Evolutionary conservation across 2,329 filamentous ascomycete species (phyloP).

Genomic region (Colletotrichum falcatum): DNA sequence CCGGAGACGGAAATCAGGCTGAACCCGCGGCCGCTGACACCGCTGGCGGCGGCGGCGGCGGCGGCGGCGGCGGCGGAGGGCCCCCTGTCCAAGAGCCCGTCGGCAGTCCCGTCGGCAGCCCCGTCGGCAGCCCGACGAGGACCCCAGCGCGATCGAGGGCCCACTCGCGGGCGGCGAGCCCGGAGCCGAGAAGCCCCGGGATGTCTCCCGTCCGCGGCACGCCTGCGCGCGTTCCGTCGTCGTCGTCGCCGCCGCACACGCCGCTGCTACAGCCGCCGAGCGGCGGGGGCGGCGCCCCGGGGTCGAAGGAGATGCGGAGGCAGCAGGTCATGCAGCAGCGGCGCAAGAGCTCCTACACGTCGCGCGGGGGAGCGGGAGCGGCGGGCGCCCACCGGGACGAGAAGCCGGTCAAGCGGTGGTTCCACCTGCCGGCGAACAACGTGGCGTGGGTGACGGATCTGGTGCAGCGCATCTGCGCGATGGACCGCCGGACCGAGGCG

Average conservation of each 20-base stretch:
- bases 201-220: background rate
- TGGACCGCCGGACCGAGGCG: constrained; percentile 35
- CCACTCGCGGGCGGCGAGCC: background rate
- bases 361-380: background rate
- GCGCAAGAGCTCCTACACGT: constrained; percentile 31
- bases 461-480: constrained; percentile 40
- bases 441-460: constrained; percentile 42
- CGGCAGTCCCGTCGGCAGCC: background rate
- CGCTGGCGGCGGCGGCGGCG: too few relatives aligned
- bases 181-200: background rate
- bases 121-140: constrained; percentile 11
- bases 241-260: constrained; percentile 24
- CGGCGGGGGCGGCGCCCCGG: background rate
- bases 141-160: background rate
- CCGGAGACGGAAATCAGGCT: constrained; percentile 39
- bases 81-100: background rate
- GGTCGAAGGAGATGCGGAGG: constrained; percentile 27
- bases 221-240: constrained; percentile 4
- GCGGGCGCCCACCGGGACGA: background rate
- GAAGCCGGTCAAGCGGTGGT: constrained; percentile 40
- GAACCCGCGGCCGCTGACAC: constrained; percentile 16
- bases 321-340: constrained; percentile 15
- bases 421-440: constrained; percentile 42
- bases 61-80: background rate
- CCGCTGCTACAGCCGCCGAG: constrained; percentile 23